phyloP scores from a whole-genome alignment of 306 rosid genomes.

The Glycine soja region DNA sequence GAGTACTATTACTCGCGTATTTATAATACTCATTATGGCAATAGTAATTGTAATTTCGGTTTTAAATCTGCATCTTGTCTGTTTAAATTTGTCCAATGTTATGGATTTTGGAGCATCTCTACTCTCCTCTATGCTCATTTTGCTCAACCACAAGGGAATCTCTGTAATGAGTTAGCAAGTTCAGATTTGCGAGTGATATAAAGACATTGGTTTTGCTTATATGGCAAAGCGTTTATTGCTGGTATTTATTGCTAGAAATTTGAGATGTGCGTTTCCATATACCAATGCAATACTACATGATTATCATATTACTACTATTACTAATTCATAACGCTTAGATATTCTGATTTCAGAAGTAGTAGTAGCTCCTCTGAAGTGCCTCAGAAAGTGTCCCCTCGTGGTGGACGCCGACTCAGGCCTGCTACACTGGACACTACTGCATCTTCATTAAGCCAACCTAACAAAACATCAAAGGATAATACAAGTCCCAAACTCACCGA shows the following conservation, averaged over 20 bases:
- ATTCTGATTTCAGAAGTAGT: constrained; percentile 51
- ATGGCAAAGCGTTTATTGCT: constrained; percentile 34
- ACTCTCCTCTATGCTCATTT: not conserved
- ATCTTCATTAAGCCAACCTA: constrained; percentile 58
- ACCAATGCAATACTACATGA: not conserved
- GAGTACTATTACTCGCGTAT: constrained; percentile 7
- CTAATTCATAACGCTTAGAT: not conserved
- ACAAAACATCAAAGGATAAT: constrained; percentile 60
- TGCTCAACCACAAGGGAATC: constrained; percentile 3
- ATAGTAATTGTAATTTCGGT: constrained; percentile 14
- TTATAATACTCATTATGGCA: not conserved
- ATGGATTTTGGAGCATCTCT: not conserved
- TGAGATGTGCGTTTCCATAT: not conserved
- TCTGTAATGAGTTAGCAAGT: constrained; percentile 23
- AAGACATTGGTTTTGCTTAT: constrained; percentile 39
- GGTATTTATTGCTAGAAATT: constrained; percentile 35
- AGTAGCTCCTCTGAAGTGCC: constrained; percentile 70
- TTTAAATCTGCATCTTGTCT: not conserved
- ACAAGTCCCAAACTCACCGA: constrained; percentile 73
- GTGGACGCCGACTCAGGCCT: constrained; percentile 67
- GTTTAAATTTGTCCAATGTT: constrained; percentile 20
- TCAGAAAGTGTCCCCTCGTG: constrained; percentile 68
- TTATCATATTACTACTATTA: no score
- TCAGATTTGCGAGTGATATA: constrained; percentile 26
- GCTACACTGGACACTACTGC: constrained; percentile 62